Base-by-base conservation (phyloP, 352 stramenopile species). In the Phytophthora foliorum region DNA sequence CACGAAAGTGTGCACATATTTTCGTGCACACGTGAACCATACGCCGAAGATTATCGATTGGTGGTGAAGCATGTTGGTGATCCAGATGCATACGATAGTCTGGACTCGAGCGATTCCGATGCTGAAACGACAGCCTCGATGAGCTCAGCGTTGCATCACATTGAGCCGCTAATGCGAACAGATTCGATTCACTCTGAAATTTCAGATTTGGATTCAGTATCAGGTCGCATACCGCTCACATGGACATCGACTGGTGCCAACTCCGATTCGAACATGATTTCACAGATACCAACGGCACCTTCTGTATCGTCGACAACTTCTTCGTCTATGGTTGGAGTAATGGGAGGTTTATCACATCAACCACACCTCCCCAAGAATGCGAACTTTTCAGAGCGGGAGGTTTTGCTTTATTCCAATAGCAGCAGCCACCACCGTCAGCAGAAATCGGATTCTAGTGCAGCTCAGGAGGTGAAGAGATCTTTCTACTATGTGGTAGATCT, bases 401-500 rank as follows among this genome's bases (percentile, higher is more conserved):
- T 91, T 11, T 69, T 93, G 57, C 63, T 90, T 4, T 82, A 89
- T 42, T 64, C 46, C 9, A 78, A 70, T 31, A 75, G 46, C 49
- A 52, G 53, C 45, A 66, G 39, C n/a, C 57, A 59, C 17, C 49
- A 72, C 29, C 29, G n/a, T 24, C 72, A 69, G 29, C 54, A 65
- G 11, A 66, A 64, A 36, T 34, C 49, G 25, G 42, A 48, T 21
- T 34, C 57, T 38, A 44, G 34, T 7, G 64, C 67, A 22, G 39
- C 50, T 10, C 25, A 57, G n/a, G 57, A 74, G 14, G 64, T 74
- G 27, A 84, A 77, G n/a, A 76, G 84, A 29, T 88, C 82, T 13
- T 89, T 94, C 46, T 95, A 92, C 46, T 94, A 92, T 52, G 66
- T 93, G 27, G 57, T 93, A 17, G 82, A 92, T 27, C 41, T 95